A percentile compares a stretch with the other conserved stretches of the same genome.
Evolutionary conservation across 768 basidiomycete genomes (phyloP).

Genomic region (Suillus luteus): DNA sequence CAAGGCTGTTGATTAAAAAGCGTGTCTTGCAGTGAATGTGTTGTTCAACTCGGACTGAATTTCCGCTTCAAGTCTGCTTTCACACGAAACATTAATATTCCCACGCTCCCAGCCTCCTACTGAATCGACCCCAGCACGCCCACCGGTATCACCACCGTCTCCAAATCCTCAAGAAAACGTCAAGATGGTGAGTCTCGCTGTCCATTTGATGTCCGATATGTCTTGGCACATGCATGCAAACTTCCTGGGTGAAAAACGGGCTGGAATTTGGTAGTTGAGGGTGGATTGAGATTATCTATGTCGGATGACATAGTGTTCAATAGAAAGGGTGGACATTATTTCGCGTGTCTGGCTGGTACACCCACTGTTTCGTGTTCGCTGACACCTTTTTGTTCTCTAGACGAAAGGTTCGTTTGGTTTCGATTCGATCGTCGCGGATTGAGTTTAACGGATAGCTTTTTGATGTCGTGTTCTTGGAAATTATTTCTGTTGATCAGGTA

Average conservation of each 20-base stretch:
- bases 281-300: constrained; percentile 34
- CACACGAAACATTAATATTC: constrained; percentile 17
- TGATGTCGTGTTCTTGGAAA: background rate
- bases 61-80: background rate
- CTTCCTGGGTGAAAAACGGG: constrained; percentile 20
- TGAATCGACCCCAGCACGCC: constrained; percentile 8
- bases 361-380: constrained; percentile 6
- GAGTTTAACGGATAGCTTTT: constrained; percentile 19
- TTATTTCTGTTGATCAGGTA: constrained; percentile 58
- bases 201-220: constrained; percentile 18
- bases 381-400: constrained; percentile 41
- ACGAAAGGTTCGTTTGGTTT: constrained; percentile 75
- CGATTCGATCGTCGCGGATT: background rate
- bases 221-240: constrained; percentile 7
- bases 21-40: too few species aligned
- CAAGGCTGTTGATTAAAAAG: too few species aligned
- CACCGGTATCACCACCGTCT: constrained; percentile 20
- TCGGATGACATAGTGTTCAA: constrained; percentile 37
- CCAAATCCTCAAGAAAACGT: constrained; percentile 38
- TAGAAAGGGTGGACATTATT: background rate
- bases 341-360: background rate
- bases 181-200: constrained; percentile 47
- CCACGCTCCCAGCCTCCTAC: constrained; percentile 25
- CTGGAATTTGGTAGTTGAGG: constrained; percentile 25
- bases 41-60: background rate